Percentiles rank a stretch among this genome's conserved stretches.
Evolutionary conservation across 2,329 filamentous ascomycete genomes (phyloP).

Genomic region (Epichloe gansuensis): DNA sequence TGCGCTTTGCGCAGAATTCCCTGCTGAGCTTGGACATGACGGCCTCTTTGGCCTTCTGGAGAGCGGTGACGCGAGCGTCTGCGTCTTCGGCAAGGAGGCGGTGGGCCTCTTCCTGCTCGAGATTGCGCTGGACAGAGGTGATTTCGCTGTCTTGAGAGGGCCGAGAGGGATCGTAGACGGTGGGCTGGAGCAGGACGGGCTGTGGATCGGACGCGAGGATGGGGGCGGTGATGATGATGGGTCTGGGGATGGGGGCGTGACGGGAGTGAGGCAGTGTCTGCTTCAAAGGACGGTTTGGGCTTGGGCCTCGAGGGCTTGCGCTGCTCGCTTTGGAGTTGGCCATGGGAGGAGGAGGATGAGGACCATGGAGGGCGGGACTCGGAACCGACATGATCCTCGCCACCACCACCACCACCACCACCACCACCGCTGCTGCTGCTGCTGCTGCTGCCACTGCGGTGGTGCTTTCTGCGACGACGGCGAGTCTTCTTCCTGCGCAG

Average conservation of each 20-base stretch:
- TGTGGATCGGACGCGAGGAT: slow-evolving; percentile 36
- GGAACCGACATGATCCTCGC: slow-evolving; percentile 9
- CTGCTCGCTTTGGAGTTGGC: slow-evolving; percentile 6
- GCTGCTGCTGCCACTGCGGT: slow-evolving; percentile 17
- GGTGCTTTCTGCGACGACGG: slow-evolving; percentile 26
- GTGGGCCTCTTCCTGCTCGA: slow-evolving; percentile 43
- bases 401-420: slow-evolving; percentile 18
- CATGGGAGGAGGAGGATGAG: slow-evolving; percentile 8
- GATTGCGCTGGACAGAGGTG: slow-evolving; percentile 44
- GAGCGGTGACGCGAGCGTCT: slow-evolving; percentile 38
- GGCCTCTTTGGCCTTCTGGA: slow-evolving; percentile 47
- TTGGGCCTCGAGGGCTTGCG: slow-evolving; percentile 14
- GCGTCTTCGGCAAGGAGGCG: slow-evolving; percentile 45
- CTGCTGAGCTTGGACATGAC: slow-evolving; percentile 46
- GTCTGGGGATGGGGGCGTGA: slow-evolving; percentile 18
- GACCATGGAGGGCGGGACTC: slow-evolving; percentile 7
- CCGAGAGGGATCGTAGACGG: slow-evolving; percentile 39
- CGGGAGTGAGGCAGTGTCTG: slow-evolving; percentile 14
- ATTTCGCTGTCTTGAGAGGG: slow-evolving; percentile 31
- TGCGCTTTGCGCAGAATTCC: slow-evolving; percentile 31
- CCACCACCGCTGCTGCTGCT: slow-evolving; percentile 17
- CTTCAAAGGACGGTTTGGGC: slow-evolving; percentile 14
- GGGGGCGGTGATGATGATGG: slow-evolving; percentile 38
- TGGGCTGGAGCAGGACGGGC: slow-evolving; percentile 44
- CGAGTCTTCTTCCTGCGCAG: slow-evolving; percentile 32